Evolutionary conservation across 768 basidiomycete genomes (phyloP).

Genomic region (Steccherinum ochraceum): DNA sequence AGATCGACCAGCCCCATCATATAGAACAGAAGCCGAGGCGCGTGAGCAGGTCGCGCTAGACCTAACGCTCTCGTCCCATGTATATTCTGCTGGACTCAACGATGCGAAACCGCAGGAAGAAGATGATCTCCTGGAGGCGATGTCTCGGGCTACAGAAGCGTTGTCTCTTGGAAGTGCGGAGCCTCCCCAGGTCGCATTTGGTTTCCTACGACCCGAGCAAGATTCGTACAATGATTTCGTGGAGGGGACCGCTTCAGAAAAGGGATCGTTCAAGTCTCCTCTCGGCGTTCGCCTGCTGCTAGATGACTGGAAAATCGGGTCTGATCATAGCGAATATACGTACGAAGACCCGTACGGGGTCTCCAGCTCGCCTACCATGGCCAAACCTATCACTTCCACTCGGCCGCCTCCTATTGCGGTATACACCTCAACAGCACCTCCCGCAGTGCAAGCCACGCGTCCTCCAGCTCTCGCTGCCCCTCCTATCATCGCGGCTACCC

Average conservation of each 20-base stretch:
- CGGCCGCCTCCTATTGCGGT: slow-evolving; percentile 13
- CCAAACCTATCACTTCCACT: neutral
- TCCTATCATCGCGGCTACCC: slow-evolving; percentile 12
- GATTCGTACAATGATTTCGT: slow-evolving; percentile 21
- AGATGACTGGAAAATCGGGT: slow-evolving; percentile 60
- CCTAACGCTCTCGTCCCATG: slow-evolving; percentile 49
- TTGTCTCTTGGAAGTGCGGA: slow-evolving; percentile 45
- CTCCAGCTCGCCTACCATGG: neutral
- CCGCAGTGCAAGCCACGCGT: slow-evolving; percentile 17
- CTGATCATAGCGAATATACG: slow-evolving; percentile 40
- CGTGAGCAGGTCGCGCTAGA: slow-evolving; percentile 60
- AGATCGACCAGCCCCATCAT: slow-evolving; percentile 32
- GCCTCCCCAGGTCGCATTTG: slow-evolving; percentile 54
- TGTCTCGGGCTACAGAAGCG: slow-evolving; percentile 44
- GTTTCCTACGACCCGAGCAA: slow-evolving; percentile 49
- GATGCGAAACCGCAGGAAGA: slow-evolving; percentile 17
- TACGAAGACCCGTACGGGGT: slow-evolving; percentile 52
- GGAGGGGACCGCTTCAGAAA: no score
- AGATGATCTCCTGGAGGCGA: slow-evolving; percentile 38
- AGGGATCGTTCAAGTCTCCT: slow-evolving; percentile 26
- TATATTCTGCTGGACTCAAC: slow-evolving; percentile 44
- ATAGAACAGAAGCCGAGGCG: slow-evolving; percentile 45
- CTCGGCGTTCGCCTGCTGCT: slow-evolving; percentile 58
- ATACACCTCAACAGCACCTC: slow-evolving; percentile 25
- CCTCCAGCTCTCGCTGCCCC: slow-evolving; percentile 28